These are phyloP conservation scores for Amauroascus verrucosus DNA, from an alignment of 2,329 filamentous ascomycete genomes.

Conservation along the genomic window DNA sequence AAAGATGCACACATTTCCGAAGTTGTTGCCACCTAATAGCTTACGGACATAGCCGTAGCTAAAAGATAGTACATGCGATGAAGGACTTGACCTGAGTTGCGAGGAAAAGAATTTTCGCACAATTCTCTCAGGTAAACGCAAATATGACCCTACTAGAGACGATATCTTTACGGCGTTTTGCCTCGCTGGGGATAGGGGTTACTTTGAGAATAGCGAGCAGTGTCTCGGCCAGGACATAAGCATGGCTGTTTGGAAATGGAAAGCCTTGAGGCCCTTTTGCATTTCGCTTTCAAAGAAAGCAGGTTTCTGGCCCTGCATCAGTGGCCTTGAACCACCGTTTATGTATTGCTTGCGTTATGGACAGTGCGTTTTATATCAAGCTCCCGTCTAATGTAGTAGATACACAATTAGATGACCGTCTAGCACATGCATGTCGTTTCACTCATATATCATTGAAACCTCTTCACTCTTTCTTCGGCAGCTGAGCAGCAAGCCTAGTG, in stretches of 20 bases:
- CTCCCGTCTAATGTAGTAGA: neutral
- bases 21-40: neutral
- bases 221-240: neutral
- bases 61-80: neutral
- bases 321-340: no score
- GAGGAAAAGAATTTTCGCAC: neutral
- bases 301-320: no score
- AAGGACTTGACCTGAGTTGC: neutral
- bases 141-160: neutral
- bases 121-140: no score
- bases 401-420: neutral
- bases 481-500: constrained; percentile 33
- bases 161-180: neutral
- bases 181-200: neutral
- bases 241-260: no score
- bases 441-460: neutral
- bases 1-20: neutral
- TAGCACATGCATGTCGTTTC: neutral
- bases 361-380: no score
- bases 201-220: neutral
- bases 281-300: no score
- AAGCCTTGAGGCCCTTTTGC: no score
- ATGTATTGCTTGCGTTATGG: no score
- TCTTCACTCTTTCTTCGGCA: neutral
- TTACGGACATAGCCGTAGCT: neutral